A percentile compares a stretch with the other conserved stretches of the same genome.
Evolutionary conservation across 2,329 filamentous ascomycete genomes (phyloP).

Genomic region (Stagonosporopsis rhizophila): DNA sequence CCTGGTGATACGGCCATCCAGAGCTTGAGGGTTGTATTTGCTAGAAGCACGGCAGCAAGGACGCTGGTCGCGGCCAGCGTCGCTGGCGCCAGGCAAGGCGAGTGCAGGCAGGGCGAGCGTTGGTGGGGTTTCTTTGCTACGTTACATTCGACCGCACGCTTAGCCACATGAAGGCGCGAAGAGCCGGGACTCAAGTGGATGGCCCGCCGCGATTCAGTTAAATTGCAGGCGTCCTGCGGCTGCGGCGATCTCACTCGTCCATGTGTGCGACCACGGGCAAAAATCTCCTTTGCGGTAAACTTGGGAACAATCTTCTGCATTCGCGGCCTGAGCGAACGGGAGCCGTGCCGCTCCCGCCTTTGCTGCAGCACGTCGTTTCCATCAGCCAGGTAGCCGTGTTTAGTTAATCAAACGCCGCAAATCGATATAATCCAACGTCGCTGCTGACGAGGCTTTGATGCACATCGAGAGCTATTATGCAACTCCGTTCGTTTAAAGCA

Average conservation of each 20-base stretch:
- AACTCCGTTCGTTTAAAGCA: neutral
- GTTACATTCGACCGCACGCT: slow-evolving; percentile 21
- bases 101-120: slow-evolving; percentile 33
- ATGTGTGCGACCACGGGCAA: slow-evolving; percentile 14
- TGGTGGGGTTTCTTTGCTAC: slow-evolving; percentile 34
- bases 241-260: slow-evolving; percentile 20
- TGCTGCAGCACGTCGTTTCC: slow-evolving; percentile 12
- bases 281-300: slow-evolving; percentile 7
- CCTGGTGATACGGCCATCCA: slow-evolving; percentile 50
- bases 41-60: slow-evolving; percentile 41
- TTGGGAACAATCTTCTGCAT: slow-evolving; percentile 14
- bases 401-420: slow-evolving; percentile 10
- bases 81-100: slow-evolving; percentile 33
- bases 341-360: slow-evolving; percentile 12
- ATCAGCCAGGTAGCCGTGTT: slow-evolving; percentile 18
- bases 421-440: slow-evolving; percentile 11
- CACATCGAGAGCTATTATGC: neutral
- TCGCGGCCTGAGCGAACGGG: slow-evolving; percentile 10
- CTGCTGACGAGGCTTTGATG: slow-evolving; percentile 3
- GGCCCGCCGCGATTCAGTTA: slow-evolving; percentile 26
- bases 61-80: slow-evolving; percentile 20
- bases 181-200: slow-evolving; percentile 19
- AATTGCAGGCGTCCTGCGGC: slow-evolving; percentile 26
- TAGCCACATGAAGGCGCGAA: slow-evolving; percentile 19
- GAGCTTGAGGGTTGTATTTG: slow-evolving; percentile 50